phyloP scores from a whole-genome alignment of 441 rosid genomes.

The Omphalea diandra region DNA sequence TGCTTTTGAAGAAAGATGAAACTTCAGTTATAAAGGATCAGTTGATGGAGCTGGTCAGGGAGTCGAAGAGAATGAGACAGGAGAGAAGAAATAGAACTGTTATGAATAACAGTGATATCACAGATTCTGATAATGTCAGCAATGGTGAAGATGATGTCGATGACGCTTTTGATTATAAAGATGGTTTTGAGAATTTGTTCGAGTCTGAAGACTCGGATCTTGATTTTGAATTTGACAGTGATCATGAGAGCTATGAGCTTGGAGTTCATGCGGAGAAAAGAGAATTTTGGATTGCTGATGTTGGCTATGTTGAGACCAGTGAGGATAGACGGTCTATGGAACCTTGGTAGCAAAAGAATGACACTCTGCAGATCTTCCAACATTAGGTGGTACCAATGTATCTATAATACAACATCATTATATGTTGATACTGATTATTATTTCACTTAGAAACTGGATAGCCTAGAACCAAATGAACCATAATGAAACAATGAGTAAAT shows the following conservation, averaged over 20 bases:
- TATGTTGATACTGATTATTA: no score
- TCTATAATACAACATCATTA: no score
- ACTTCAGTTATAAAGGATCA: constrained; percentile 44
- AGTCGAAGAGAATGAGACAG: constrained; percentile 68
- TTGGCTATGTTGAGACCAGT: constrained; percentile 17
- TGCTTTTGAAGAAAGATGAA: constrained; percentile 58
- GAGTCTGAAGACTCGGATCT: constrained; percentile 48
- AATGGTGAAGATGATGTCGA: no score
- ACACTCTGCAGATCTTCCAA: not conserved
- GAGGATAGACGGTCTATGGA: constrained; percentile 27
- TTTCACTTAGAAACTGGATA: no score
- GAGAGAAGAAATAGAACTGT: constrained; percentile 42
- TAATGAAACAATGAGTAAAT: no score
- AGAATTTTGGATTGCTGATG: constrained; percentile 57
- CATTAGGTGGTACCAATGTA: not conserved
- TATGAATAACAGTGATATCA: constrained; percentile 14
- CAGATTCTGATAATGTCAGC: constrained; percentile 19
- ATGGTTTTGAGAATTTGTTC: constrained; percentile 72
- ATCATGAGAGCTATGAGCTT: constrained; percentile 28
- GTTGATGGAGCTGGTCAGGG: constrained; percentile 55
- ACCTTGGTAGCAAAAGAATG: constrained; percentile 50
- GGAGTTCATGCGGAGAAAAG: constrained; percentile 22
- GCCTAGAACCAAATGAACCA: no score
- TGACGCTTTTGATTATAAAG: constrained; percentile 38
- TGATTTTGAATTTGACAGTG: constrained; percentile 42